phyloP scores from a whole-genome alignment of 2,329 filamentous ascomycete genomes.

The Helotiales sp. region DNA sequence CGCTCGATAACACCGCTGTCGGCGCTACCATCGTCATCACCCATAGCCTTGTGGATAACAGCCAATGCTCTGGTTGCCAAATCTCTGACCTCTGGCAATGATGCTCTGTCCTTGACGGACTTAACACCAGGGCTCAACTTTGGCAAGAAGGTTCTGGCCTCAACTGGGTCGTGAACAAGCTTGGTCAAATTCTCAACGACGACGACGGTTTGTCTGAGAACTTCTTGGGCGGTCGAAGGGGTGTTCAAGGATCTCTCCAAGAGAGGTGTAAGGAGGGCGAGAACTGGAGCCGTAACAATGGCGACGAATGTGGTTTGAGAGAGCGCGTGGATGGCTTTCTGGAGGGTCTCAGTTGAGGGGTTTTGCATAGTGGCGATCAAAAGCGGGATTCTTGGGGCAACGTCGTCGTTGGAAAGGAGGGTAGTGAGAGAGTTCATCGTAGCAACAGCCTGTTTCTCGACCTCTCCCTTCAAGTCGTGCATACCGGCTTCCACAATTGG shows the following conservation, averaged over 20 bases:
- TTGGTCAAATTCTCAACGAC: conserved; percentile 98
- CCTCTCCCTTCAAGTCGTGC: conserved; percentile 93
- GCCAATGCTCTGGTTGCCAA: conserved; percentile 80
- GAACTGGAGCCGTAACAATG: conserved; percentile 90
- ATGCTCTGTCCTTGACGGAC: conserved; percentile 83
- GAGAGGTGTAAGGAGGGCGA: conserved; percentile 91
- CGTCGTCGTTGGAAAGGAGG: conserved; percentile 95
- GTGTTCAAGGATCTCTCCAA: conserved; percentile 93
- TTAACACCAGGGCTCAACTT: conserved; percentile 95
- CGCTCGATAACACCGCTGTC: conserved; percentile 61
- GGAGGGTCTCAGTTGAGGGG: conserved; percentile 82
- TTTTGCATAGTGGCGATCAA: conserved; percentile 95
- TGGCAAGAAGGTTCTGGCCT: conserved; percentile 92
- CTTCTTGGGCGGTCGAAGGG: conserved; percentile 88
- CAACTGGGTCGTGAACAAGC: conserved; percentile 92
- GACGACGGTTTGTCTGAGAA: conserved; percentile 92
- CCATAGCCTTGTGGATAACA: conserved; percentile 95
- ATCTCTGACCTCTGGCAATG: conserved; percentile 92
- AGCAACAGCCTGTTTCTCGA: conserved; percentile 85
- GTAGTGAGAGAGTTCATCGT: conserved; percentile 91
- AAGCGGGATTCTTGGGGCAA: conserved; percentile 87
- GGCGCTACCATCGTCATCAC: conserved; percentile 64
- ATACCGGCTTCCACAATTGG: conserved; percentile 90
- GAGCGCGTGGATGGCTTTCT: conserved; percentile 95
- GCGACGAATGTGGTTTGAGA: conserved; percentile 99